Evolutionary conservation across 2,329 filamentous ascomycete genomes (phyloP).

Genomic region (Ramularia endophylla): DNA sequence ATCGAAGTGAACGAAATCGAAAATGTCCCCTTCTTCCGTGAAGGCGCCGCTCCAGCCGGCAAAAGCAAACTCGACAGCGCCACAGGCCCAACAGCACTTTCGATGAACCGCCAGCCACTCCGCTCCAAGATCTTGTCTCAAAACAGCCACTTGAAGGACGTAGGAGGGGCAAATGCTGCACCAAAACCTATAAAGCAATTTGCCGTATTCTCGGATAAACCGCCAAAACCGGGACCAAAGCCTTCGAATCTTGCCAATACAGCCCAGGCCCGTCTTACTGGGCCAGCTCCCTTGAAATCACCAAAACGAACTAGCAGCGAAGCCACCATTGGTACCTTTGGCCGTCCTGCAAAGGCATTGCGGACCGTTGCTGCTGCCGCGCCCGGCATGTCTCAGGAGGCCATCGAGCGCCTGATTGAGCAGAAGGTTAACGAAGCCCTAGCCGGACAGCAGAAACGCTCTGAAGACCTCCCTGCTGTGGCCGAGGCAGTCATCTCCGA

Average conservation of each 20-base stretch:
- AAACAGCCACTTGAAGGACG: conserved; percentile 53
- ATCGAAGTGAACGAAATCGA: conserved; percentile 95
- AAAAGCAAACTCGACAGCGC: conserved; percentile 34
- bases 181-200: conserved; percentile 78
- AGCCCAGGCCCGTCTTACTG: conserved; percentile 13
- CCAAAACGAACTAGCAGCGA: conserved; percentile 42
- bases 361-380: conserved; percentile 27
- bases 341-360: conserved; percentile 36
- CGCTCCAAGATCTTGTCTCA: conserved; percentile 69
- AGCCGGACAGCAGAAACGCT: conserved; percentile 44
- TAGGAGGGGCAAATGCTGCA: conserved; percentile 40
- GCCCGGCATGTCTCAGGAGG: conserved; percentile 48
- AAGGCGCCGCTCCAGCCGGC: conserved; percentile 8
- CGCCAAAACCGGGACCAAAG: conserved; percentile 40
- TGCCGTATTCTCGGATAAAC: conserved; percentile 79
- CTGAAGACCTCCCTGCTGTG: conserved; percentile 6
- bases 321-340: conserved; percentile 28
- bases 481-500: conserved; percentile 52
- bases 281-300: conserved; percentile 20
- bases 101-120: conserved; percentile 63
- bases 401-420: conserved; percentile 87
- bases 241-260: conserved; percentile 23
- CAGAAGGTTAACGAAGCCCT: conserved; percentile 87
- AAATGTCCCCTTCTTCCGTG: conserved; percentile 77
- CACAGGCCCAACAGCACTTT: conserved; percentile 31